Base-by-base conservation (phyloP, 768 basidiomycete genomes). In the Collybia nuda region DNA sequence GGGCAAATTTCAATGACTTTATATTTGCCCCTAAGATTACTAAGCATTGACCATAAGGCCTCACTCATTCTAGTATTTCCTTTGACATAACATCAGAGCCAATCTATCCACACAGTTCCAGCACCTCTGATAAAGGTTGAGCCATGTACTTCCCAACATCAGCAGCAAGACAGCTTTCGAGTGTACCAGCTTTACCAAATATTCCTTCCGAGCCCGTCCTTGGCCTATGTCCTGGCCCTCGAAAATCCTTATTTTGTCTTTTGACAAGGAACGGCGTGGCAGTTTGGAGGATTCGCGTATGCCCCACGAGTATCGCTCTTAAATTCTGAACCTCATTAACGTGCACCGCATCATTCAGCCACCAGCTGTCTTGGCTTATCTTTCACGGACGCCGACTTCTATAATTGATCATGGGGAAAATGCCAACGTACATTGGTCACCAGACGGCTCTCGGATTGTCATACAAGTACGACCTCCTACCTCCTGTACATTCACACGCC, bases 141-240 rank as follows among this genome's bases (percentile, higher is more conserved):
- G 35, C 37, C 48, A 93, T 93, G 90, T 93, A 92, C 71, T 93
- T 93, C 68, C 90, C 89, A 51, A 92, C 88, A 21, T 82, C 86
- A 29, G 82, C 88, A 38, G 88, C 90, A 23, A 74, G 80, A 60
- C 88, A 84, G 62, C 76, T 93, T 37, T 84, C 85, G 15, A 82
- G 82, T 15, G 76, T 77, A 18, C 88, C 90, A 29, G 75, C 81
- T n/a, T 71, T 90, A 28, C 84, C 87, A 23, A 81, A 86, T 54
- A 67, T 79, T 40, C 74, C 79, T 12, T 67, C 76, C 45, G 85
- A 89, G 60, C 69, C 72, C 23, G 74, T 87, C 40, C 66, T 93
- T 39, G 71, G 71, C 14, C 63, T 90, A 47, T 69, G 74, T 21
- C 74, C 87, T 5, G 90, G 85, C 60, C 85, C 86, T 18, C 78